Percentiles rank a stretch among this genome's conserved stretches.
Evolutionary conservation across 2,329 filamentous ascomycete species (phyloP).

Genomic region (Pseudogymnoascus sp.): DNA sequence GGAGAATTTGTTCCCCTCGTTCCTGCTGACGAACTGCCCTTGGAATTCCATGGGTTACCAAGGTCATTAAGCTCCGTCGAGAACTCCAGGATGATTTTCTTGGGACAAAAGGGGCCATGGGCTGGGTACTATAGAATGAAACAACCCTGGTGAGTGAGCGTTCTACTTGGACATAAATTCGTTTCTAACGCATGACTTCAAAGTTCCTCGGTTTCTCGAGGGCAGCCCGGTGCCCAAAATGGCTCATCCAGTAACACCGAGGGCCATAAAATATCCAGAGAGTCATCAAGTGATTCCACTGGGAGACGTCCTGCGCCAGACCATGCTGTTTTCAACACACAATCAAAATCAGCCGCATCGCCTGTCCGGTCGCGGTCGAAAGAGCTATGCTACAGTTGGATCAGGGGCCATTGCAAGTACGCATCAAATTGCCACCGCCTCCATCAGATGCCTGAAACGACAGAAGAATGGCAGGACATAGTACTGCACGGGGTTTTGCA

Average conservation of each 20-base stretch:
- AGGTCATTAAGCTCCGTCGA: constrained; percentile 32
- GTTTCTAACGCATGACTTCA: not conserved
- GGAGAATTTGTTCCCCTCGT: constrained; percentile 46
- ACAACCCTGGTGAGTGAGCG: not conserved
- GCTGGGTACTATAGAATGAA: constrained; percentile 27
- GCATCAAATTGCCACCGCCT: not conserved
- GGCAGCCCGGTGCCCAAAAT: not conserved
- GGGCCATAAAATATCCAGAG: not conserved
- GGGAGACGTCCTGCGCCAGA: not conserved
- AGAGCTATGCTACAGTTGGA: not conserved
- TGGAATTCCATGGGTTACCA: constrained; percentile 34
- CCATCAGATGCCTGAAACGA: constrained; percentile 1
- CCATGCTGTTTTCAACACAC: not conserved
- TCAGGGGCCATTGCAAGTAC: constrained; percentile 1
- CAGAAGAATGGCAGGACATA: not conserved
- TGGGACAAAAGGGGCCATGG: constrained; percentile 31
- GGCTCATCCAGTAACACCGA: not conserved
- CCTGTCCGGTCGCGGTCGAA: not conserved
- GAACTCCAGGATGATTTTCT: constrained; percentile 29
- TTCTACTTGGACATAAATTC: not conserved
- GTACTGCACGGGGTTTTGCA: not conserved
- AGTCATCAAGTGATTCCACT: not conserved
- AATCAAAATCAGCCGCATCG: not conserved
- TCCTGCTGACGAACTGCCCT: constrained; percentile 45
- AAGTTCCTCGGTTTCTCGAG: not conserved